These are phyloP conservation scores for Aureobasidium lini DNA, from an alignment of 2,329 filamentous ascomycete genomes.

Conservation along the genomic window DNA sequence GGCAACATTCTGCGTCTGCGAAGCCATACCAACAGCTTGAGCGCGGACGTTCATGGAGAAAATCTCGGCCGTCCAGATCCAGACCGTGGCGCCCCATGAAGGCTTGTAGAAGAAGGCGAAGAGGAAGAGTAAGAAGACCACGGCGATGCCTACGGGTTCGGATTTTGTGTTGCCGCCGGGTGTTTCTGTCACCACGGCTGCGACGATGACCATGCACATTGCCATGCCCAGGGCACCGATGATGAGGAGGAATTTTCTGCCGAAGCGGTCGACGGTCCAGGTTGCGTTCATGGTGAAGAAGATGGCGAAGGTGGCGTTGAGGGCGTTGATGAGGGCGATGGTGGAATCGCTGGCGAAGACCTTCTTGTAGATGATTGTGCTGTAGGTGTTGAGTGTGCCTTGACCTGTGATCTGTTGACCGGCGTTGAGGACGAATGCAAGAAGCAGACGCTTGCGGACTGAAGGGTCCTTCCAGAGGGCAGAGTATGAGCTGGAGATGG, in stretches of 20 bases:
- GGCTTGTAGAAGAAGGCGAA: conserved; percentile 48
- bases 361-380: conserved; percentile 66
- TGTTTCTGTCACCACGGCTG: conserved; percentile 50
- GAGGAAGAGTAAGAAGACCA: conserved; percentile 58
- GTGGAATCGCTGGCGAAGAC: conserved; percentile 52
- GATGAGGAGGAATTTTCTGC: conserved; percentile 62
- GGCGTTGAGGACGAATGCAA: conserved; percentile 61
- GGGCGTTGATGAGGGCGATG: conserved; percentile 65
- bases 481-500: conserved; percentile 54
- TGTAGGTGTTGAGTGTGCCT: conserved; percentile 65
- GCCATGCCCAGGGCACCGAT: conserved; percentile 62
- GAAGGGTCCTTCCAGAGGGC: conserved; percentile 65
- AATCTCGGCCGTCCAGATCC: conserved; percentile 64
- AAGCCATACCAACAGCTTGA: conserved; percentile 62
- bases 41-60: conserved; percentile 67
- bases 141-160: conserved; percentile 56
- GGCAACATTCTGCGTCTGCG: conserved; percentile 51
- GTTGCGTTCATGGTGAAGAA: conserved; percentile 65
- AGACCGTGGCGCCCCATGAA: conserved; percentile 61
- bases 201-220: conserved; percentile 61
- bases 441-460: conserved; percentile 56
- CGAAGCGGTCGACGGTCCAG: conserved; percentile 66
- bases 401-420: conserved; percentile 67
- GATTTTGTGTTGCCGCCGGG: conserved; percentile 47
- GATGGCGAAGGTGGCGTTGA: conserved; percentile 67